Evolutionary conservation across 2,329 filamentous ascomycete genomes (phyloP).

Genomic region (Fusarium staphyleae): DNA sequence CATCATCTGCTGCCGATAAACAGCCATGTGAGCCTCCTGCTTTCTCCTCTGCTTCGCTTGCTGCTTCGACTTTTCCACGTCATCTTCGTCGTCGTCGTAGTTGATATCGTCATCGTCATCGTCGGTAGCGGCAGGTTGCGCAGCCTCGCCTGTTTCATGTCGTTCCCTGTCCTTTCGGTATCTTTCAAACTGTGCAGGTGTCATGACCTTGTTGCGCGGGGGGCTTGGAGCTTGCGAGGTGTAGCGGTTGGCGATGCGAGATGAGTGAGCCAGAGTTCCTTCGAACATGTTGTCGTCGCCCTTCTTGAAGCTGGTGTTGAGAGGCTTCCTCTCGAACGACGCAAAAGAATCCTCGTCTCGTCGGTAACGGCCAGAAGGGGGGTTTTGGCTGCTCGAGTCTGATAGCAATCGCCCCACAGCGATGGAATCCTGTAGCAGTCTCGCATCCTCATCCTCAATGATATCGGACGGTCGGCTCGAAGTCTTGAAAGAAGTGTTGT

Average conservation of each 20-base stretch:
- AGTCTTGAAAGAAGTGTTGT: slow-evolving; percentile 46
- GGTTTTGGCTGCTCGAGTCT: slow-evolving; percentile 30
- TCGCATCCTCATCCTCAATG: slow-evolving; percentile 61
- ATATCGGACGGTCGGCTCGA: slow-evolving; percentile 48
- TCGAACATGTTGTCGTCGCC: slow-evolving; percentile 66
- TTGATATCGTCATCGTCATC: slow-evolving; percentile 69
- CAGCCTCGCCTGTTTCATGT: slow-evolving; percentile 55
- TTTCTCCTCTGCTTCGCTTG: slow-evolving; percentile 80
- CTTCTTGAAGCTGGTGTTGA: slow-evolving; percentile 47
- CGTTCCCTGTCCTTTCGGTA: slow-evolving; percentile 78
- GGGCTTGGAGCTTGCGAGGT: slow-evolving; percentile 47
- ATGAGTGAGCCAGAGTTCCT: slow-evolving; percentile 50
- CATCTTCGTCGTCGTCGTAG: slow-evolving; percentile 80
- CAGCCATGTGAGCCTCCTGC: slow-evolving; percentile 87
- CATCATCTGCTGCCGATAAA: slow-evolving; percentile 96
- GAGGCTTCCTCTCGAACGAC: slow-evolving; percentile 41
- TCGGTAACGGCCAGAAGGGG: slow-evolving; percentile 43
- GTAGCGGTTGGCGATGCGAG: slow-evolving; percentile 48
- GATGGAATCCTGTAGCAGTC: slow-evolving; percentile 60
- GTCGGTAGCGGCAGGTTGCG: slow-evolving; percentile 56
- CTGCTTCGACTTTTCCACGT: slow-evolving; percentile 75
- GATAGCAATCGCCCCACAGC: slow-evolving; percentile 57
- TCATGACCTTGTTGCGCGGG: slow-evolving; percentile 81
- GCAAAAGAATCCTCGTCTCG: slow-evolving; percentile 52
- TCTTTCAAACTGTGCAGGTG: slow-evolving; percentile 83